Conservation (phyloP, 768 basidiomycete genomes). For the Infundibulicybe gibba region DNA sequence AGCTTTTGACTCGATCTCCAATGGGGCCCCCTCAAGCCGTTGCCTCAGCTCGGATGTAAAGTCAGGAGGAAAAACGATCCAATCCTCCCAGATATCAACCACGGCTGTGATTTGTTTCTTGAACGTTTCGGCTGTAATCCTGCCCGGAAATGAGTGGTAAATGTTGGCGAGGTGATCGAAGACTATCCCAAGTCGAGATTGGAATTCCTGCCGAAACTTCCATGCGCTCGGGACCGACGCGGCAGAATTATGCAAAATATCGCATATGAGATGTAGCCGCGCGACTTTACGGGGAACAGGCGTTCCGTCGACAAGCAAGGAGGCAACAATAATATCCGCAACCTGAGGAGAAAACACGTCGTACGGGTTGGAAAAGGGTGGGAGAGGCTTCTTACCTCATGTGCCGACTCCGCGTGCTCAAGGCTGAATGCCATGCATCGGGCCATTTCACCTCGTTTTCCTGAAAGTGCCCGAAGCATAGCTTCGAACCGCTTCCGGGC, state of each 20-base stretch:
- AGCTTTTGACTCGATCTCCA: constrained; percentile 20
- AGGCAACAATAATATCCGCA: constrained; percentile 85
- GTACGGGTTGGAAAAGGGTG: not conserved
- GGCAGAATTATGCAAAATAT: constrained; percentile 96
- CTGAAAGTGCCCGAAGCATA: constrained; percentile 84
- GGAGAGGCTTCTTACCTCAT: constrained; percentile 55
- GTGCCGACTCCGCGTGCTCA: constrained; percentile 93
- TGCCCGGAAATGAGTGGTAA: constrained; percentile 92
- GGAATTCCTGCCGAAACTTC: constrained; percentile 96
- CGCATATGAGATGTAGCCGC: constrained; percentile 92
- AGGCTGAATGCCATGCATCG: constrained; percentile 97
- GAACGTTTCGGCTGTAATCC: constrained; percentile 95
- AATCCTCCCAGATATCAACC: constrained; percentile 96
- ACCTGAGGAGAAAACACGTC: constrained; percentile 45
- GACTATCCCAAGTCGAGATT: constrained; percentile 84
- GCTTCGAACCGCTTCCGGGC: constrained; percentile 85
- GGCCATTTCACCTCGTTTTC: constrained; percentile 86
- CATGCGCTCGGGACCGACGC: constrained; percentile 93
- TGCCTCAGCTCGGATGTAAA: constrained; percentile 71
- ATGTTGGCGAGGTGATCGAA: constrained; percentile 95
- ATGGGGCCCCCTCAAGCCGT: constrained; percentile 64
- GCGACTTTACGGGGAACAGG: constrained; percentile 98
- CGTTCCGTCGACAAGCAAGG: constrained; percentile 86
- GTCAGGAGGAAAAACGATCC: constrained; percentile 94
- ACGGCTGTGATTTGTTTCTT: constrained; percentile 88